Conservation (phyloP, 768 basidiomycete species). For the Hortiboletus flavorubellus region DNA sequence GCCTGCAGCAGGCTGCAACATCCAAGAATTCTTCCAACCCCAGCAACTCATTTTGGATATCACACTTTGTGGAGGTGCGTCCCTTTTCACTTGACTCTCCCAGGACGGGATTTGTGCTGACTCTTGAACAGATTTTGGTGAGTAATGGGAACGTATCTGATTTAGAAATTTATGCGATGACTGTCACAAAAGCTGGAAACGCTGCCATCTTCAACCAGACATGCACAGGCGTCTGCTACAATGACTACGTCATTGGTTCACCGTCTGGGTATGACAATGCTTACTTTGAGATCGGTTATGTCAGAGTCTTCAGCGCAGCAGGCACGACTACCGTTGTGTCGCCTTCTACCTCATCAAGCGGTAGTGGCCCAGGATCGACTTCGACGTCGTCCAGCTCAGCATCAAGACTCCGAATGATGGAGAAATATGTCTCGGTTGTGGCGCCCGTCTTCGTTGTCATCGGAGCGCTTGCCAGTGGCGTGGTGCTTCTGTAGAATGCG, state of each 20-base stretch:
- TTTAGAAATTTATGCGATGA: slow-evolving; percentile 9
- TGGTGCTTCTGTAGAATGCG: slow-evolving; percentile 10
- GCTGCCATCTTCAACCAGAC: slow-evolving; percentile 54
- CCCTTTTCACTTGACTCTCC: slow-evolving; percentile 10
- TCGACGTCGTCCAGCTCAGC: slow-evolving; percentile 12
- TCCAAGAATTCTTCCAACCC: slow-evolving; percentile 51
- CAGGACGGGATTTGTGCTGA: slow-evolving; percentile 17
- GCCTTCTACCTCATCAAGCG: slow-evolving; percentile 18
- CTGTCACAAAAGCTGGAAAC: slow-evolving; percentile 44
- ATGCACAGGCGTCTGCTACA: slow-evolving; percentile 65
- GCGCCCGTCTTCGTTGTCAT: slow-evolving; percentile 8
- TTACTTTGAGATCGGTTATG: slow-evolving; percentile 68
- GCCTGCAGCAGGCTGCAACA: slow-evolving; percentile 53
- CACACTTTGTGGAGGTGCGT: slow-evolving; percentile 62
- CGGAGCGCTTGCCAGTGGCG: slow-evolving; percentile 11
- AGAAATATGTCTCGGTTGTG: slow-evolving; percentile 2
- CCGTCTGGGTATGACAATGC: slow-evolving; percentile 60
- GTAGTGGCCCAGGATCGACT: slow-evolving; percentile 13
- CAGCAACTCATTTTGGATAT: slow-evolving; percentile 74
- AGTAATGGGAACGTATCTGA: slow-evolving; percentile 1
- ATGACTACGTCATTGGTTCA: slow-evolving; percentile 63
- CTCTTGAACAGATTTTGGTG: slow-evolving; percentile 31
- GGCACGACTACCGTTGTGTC: slow-evolving; percentile 29
- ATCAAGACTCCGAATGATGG: not conserved
- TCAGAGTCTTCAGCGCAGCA: slow-evolving; percentile 45